A percentile compares a stretch with the other conserved stretches of the same genome.
Evolutionary conservation across 495 filamentous ascomycete genomes (phyloP).

Genomic region (Trichoderma virens): DNA sequence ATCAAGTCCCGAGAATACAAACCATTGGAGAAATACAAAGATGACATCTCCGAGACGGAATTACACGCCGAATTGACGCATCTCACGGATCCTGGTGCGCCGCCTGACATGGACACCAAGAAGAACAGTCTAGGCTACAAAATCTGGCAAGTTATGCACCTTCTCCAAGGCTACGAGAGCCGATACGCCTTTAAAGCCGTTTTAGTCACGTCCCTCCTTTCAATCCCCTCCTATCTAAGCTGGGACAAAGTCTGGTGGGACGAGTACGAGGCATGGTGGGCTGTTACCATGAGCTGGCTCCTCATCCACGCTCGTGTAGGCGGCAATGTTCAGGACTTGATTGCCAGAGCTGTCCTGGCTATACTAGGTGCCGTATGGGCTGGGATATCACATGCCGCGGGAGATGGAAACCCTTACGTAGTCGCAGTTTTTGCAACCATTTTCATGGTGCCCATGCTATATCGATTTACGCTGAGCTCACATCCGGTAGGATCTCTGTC

Average conservation of each 20-base stretch:
- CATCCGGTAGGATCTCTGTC: conserved; percentile 34
- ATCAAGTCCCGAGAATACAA: conserved; percentile 35
- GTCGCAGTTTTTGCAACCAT: conserved; percentile 48
- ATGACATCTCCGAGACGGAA: conserved; percentile 19
- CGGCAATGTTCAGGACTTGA: conserved; percentile 47
- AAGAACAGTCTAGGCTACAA: conserved; percentile 30
- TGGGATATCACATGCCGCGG: conserved; percentile 42
- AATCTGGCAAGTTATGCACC: conserved; percentile 42
- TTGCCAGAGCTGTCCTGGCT: conserved; percentile 37
- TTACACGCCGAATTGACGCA: conserved; percentile 19
- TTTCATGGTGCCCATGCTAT: conserved; percentile 51
- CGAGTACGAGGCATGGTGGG: conserved; percentile 47
- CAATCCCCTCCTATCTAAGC: conserved; percentile 45
- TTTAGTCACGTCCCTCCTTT: conserved; percentile 39
- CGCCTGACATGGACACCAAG: conserved; percentile 18
- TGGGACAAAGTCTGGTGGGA: conserved; percentile 43
- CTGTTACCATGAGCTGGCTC: conserved; percentile 48
- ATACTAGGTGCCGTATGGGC: conserved; percentile 47
- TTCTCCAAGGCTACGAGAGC: conserved; percentile 50
- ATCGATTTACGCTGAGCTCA: conserved; percentile 46
- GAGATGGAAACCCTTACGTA: conserved; percentile 43
- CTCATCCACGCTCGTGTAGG: conserved; percentile 53
- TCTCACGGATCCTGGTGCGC: conserved; percentile 20
- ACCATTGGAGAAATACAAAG: conserved; percentile 27
- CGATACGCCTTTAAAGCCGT: conserved; percentile 51